A percentile compares a stretch with the other conserved stretches of the same genome.
phyloP scores from a whole-genome alignment of 768 basidiomycete genomes.

The Gyrodon lividus region DNA sequence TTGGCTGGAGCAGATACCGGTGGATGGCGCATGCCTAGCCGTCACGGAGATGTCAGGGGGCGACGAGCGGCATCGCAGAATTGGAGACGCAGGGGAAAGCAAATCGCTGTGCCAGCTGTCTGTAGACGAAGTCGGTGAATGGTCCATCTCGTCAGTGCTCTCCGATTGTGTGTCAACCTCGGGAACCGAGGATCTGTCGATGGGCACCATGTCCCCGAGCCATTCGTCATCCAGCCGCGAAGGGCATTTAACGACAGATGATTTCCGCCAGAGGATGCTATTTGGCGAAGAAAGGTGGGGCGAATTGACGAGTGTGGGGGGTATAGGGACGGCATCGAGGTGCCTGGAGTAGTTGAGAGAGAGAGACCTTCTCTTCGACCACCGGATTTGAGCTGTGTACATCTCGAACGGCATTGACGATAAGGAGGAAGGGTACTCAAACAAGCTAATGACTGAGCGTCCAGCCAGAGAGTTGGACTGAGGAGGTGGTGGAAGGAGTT shows the following conservation, averaged over 20 bases:
- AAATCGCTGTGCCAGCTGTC: conserved; percentile 14
- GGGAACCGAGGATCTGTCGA: conserved; percentile 7
- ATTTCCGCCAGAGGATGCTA: conserved; percentile 46
- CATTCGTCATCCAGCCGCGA: conserved; percentile 56
- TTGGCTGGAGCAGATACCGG: conserved; percentile 12
- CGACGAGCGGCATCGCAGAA: conserved; percentile 24
- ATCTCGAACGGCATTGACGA: not conserved
- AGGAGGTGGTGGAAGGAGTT: not conserved
- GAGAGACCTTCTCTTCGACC: conserved; percentile 17
- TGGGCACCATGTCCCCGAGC: conserved; percentile 63
- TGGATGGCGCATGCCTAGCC: conserved; percentile 5
- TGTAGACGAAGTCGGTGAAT: conserved; percentile 22
- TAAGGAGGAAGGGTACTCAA: not conserved
- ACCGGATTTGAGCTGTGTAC: not conserved
- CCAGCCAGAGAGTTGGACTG: conserved; percentile 8
- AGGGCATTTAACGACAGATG: conserved; percentile 36
- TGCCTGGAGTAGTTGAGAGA: conserved; percentile 19
- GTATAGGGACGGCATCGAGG: conserved; percentile 47
- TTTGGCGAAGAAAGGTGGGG: conserved; percentile 52
- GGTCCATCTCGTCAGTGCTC: conserved; percentile 9
- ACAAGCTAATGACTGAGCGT: not conserved
- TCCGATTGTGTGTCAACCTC: conserved; percentile 21
- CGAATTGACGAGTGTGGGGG: conserved; percentile 55
- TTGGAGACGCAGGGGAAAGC: conserved; percentile 19
- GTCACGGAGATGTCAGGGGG: conserved; percentile 16